These are phyloP conservation scores for Fagus sylvatica DNA, from an alignment of 306 rosid species.

Conservation along the genomic window DNA sequence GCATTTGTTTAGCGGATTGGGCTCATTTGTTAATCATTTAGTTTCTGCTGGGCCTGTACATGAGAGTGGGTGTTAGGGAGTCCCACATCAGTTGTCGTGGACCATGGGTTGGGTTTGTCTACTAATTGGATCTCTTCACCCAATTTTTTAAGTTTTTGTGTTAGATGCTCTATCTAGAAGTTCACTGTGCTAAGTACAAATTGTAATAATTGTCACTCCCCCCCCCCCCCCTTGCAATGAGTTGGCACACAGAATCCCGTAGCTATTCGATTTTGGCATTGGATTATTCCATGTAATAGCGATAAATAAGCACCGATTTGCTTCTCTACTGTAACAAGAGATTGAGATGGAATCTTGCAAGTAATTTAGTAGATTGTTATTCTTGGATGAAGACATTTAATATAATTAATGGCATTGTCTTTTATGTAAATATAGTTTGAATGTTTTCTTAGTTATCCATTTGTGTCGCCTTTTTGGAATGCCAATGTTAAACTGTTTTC, in stretches of 20 bases:
- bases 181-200: too few species aligned
- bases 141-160: not conserved
- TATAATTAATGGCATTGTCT: not conserved
- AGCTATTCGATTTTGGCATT: not conserved
- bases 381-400: not conserved
- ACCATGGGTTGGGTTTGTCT: not conserved
- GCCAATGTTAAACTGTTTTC: constrained; percentile 19
- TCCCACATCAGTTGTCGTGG: not conserved
- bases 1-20: not conserved
- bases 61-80: not conserved
- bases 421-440: constrained; percentile 15
- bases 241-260: not conserved
- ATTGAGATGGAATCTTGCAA: not conserved
- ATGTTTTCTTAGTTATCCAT: constrained; percentile 8
- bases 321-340: not conserved
- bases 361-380: not conserved
- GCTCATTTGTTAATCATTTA: not conserved
- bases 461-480: constrained; percentile 14
- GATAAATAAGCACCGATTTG: not conserved
- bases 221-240: not conserved
- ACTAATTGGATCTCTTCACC: not conserved
- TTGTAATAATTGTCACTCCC: not conserved
- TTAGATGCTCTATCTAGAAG: not conserved
- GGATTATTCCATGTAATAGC: constrained; percentile 1
- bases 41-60: not conserved